phyloP scores from a whole-genome alignment of 108 stramenopile genomes.

The Cyclotella atomus region DNA sequence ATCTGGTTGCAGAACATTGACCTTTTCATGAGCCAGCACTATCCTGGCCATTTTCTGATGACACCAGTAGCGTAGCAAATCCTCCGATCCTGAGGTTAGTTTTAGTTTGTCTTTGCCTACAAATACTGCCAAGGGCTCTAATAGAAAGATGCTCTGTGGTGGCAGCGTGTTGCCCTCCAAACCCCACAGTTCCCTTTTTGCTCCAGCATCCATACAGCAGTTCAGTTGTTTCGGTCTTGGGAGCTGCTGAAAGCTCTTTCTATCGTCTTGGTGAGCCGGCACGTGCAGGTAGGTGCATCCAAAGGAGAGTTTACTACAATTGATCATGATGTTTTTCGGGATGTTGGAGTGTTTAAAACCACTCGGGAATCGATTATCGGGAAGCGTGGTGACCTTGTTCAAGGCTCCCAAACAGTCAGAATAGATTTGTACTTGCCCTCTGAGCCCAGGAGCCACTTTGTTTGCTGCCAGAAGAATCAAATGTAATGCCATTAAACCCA shows the following conservation, averaged over 20 bases:
- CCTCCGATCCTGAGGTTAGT: conserved; percentile 12
- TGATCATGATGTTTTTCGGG: conserved; percentile 20
- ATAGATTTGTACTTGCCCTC: conserved; percentile 6
- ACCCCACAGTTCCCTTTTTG: background rate
- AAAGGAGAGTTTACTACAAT: conserved; percentile 21
- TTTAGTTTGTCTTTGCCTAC: conserved; percentile 6
- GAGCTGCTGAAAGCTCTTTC: background rate
- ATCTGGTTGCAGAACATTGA: background rate
- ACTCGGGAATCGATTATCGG: conserved; percentile 1
- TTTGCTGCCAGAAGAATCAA: background rate
- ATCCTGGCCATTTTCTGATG: background rate
- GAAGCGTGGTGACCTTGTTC: background rate
- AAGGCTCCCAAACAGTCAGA: conserved; percentile 34
- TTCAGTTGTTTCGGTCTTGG: conserved; percentile 9
- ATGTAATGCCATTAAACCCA: conserved; percentile 11
- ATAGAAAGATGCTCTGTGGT: conserved; percentile 2
- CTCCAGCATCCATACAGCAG: background rate
- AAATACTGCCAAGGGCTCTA: conserved; percentile 18
- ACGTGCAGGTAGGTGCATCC: conserved; percentile 4
- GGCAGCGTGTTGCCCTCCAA: background rate
- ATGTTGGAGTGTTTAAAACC: background rate
- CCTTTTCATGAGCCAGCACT: background rate
- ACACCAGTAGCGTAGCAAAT: conserved; percentile 2
- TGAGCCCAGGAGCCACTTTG: background rate
- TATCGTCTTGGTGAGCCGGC: conserved; percentile 22